phyloP scores from a whole-genome alignment of 2,329 filamentous ascomycete genomes.

The Arachnopeziza araneosa region DNA sequence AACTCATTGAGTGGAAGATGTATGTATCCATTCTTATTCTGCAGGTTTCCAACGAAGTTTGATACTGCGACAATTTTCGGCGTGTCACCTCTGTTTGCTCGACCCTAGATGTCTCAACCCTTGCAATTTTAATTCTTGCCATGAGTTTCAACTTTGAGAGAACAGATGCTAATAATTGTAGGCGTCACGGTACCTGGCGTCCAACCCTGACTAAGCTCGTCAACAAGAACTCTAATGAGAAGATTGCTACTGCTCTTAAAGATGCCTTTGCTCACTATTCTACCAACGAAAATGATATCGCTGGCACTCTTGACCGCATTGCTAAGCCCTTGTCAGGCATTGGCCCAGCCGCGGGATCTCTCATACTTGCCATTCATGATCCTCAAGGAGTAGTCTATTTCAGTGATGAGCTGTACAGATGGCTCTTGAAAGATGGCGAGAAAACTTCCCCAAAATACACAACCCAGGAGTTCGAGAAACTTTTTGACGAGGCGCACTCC shows the following conservation, averaged over 20 bases:
- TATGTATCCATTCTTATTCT: constrained; percentile 36
- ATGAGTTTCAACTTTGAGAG: background rate
- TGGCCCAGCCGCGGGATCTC: constrained; percentile 72
- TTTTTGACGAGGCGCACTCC: constrained; percentile 41
- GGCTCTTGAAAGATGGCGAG: constrained; percentile 54
- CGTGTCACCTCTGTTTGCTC: constrained; percentile 1
- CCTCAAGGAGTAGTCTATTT: constrained; percentile 63
- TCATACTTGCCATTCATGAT: constrained; percentile 62
- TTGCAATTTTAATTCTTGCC: background rate
- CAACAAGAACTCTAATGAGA: constrained; percentile 44
- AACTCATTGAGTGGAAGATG: constrained; percentile 67
- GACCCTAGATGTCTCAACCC: background rate
- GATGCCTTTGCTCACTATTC: constrained; percentile 46
- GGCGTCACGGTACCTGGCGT: constrained; percentile 54
- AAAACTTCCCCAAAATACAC: constrained; percentile 61
- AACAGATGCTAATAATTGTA: constrained; percentile 10
- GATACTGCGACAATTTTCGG: constrained; percentile 9
- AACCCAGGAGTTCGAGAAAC: constrained; percentile 57
- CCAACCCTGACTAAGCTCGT: constrained; percentile 56
- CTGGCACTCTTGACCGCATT: constrained; percentile 47
- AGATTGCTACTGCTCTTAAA: constrained; percentile 43
- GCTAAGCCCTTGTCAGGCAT: constrained; percentile 60
- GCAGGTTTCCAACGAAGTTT: constrained; percentile 3
- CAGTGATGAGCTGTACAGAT: constrained; percentile 72
- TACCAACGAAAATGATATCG: constrained; percentile 30